Percentiles rank a stretch among this genome's conserved stretches.
Evolutionary conservation across 495 filamentous ascomycete genomes (phyloP).

Genomic region (Glonium stellatum): DNA sequence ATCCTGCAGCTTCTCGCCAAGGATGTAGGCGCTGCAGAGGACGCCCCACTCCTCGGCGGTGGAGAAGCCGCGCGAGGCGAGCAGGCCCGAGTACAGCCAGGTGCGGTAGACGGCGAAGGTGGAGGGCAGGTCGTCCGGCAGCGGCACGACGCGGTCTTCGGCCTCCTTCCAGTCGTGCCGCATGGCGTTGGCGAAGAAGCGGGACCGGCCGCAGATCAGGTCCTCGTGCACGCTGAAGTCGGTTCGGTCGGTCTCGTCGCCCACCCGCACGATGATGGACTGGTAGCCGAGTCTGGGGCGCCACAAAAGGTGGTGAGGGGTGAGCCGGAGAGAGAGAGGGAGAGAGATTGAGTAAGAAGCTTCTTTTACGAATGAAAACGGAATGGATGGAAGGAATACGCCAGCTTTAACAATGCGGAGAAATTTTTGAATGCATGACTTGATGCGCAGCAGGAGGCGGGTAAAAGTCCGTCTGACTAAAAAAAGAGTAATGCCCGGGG

Average conservation of each 20-base stretch:
- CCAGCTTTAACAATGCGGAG: too few relatives aligned
- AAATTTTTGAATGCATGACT: too few relatives aligned
- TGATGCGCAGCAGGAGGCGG: too few relatives aligned
- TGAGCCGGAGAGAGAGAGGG: neutral
- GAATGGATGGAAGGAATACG: too few relatives aligned
- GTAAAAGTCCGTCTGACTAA: too few relatives aligned
- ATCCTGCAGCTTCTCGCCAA: slow-evolving; percentile 1
- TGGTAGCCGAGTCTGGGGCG: neutral
- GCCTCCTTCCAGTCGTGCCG: neutral
- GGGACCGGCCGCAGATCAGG: neutral
- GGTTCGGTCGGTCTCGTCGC: neutral
- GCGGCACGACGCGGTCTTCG: neutral
- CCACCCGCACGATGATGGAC: neutral
- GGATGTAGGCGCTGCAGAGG: slow-evolving; percentile 1
- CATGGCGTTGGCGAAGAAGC: slow-evolving; percentile 5
- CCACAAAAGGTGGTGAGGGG: neutral
- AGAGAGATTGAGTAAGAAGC: neutral
- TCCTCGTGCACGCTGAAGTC: neutral
- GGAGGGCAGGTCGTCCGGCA: neutral
- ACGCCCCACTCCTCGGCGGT: neutral
- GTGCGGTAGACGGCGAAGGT: slow-evolving; percentile 5
- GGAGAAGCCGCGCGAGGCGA: neutral
- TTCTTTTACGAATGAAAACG: neutral
- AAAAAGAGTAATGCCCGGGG: too few relatives aligned
- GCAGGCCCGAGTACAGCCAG: slow-evolving; percentile 1